A percentile compares a stretch with the other conserved stretches of the same genome.
These are phyloP conservation scores for Protea cynaroides DNA, from an alignment of 164 flowering plant genomes.

Conservation along the genomic window DNA sequence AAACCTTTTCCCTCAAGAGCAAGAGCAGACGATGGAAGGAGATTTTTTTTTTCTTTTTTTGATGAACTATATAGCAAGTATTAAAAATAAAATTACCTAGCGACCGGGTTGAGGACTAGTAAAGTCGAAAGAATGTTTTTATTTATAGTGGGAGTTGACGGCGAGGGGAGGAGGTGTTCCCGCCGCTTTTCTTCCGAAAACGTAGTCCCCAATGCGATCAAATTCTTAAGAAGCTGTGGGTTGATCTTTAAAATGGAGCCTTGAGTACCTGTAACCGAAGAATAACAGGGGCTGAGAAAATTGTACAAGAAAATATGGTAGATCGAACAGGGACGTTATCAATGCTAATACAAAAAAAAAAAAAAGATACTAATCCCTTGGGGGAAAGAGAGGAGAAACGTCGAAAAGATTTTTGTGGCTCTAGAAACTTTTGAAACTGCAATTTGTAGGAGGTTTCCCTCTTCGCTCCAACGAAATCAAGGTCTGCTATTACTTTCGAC, in stretches of 20 bases:
- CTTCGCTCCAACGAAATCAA: conserved; percentile 55
- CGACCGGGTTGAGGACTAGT: conserved; percentile 16
- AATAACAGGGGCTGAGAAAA: no score
- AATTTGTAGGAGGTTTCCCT: background rate
- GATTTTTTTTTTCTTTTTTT: no score
- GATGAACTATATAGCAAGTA: no score
- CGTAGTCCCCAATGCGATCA: conserved; percentile 28
- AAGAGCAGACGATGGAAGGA: no score
- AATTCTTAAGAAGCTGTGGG: conserved; percentile 46
- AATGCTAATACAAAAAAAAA: no score
- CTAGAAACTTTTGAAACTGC: no score
- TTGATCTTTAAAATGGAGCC: conserved; percentile 51
- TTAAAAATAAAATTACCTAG: conserved; percentile 16
- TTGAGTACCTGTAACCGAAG: conserved; percentile 34
- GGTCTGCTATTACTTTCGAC: conserved; percentile 29
- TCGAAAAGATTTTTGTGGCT: conserved; percentile 13
- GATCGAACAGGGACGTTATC: no score
- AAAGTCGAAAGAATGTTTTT: conserved; percentile 11
- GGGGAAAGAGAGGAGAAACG: no score
- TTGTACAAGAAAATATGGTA: no score
- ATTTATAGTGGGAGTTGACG: conserved; percentile 25
- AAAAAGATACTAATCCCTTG: no score
- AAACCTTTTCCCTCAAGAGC: no score
- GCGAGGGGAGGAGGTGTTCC: conserved; percentile 17
- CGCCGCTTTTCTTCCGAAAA: background rate